A percentile compares a stretch with the other conserved stretches of the same genome.
These are phyloP conservation scores for Hagleromyces aurorensis DNA, from an alignment of 805 yeast genomes.

Conservation along the genomic window DNA sequence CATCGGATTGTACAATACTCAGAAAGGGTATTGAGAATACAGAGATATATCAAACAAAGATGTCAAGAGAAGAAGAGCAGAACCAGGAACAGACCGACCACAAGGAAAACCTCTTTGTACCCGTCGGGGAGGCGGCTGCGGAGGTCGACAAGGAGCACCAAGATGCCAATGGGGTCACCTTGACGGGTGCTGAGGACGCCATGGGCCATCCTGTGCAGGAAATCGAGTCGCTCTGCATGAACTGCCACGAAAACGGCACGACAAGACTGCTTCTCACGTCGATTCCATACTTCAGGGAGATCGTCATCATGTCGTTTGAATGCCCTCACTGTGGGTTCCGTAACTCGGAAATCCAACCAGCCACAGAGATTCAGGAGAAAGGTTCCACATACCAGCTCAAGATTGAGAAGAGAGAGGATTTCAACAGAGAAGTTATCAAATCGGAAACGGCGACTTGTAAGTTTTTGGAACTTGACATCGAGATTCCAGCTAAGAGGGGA, in stretches of 20 bases:
- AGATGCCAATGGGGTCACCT: conserved; percentile 37
- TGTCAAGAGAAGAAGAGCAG: conserved; percentile 1
- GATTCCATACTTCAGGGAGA: conserved; percentile 87
- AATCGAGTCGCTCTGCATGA: conserved; percentile 91
- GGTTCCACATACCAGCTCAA: conserved; percentile 69
- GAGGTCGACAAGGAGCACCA: conserved; percentile 34
- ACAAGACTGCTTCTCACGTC: conserved; percentile 79
- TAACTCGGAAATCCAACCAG: conserved; percentile 94
- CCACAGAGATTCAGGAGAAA: conserved; percentile 81
- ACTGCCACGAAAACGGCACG: conserved; percentile 78
- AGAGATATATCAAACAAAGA: background rate
- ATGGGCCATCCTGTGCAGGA: conserved; percentile 95
- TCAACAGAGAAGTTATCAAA: conserved; percentile 86
- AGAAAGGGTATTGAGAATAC: too few relatives aligned
- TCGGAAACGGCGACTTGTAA: conserved; percentile 76
- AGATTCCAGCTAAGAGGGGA: conserved; percentile 92
- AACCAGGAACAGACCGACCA: conserved; percentile 10
- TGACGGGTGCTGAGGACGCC: conserved; percentile 74
- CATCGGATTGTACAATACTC: too few relatives aligned
- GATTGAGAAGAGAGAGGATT: conserved; percentile 61
- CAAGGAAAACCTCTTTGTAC: conserved; percentile 40
- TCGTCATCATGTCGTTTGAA: conserved; percentile 87
- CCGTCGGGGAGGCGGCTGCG: conserved; percentile 56
- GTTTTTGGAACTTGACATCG: conserved; percentile 80
- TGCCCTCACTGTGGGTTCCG: conserved; percentile 93